These are phyloP conservation scores for Taiwanofungus camphoratus DNA, from an alignment of 1,284 basidiomycete species.

Conservation along the genomic window DNA sequence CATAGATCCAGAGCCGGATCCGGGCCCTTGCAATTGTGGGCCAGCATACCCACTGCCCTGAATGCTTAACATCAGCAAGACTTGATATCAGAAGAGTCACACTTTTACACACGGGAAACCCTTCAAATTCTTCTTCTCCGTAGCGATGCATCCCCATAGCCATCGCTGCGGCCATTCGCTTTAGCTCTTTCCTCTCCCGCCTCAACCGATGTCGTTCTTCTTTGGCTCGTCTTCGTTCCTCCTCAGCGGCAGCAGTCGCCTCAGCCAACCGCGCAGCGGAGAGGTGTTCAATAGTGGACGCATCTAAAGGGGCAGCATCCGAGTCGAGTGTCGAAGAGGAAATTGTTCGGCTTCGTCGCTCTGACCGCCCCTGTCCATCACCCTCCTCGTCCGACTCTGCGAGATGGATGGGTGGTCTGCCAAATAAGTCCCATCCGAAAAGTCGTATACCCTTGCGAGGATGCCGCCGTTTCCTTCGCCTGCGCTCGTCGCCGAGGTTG, in stretches of 20 bases:
- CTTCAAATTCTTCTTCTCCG: conserved; percentile 42
- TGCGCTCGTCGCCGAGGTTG: conserved; percentile 40
- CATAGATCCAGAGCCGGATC: conserved; percentile 17
- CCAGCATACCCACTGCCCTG: conserved; percentile 28
- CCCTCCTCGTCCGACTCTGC: conserved; percentile 43
- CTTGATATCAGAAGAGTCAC: background rate
- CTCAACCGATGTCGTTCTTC: conserved; percentile 42
- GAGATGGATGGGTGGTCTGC: conserved; percentile 50
- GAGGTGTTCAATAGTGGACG: conserved; percentile 44
- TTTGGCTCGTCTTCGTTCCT: conserved; percentile 36
- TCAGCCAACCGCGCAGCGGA: conserved; percentile 33
- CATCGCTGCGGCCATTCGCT: conserved; percentile 34
- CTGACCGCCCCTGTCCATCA: conserved; percentile 13
- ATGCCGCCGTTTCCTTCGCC: conserved; percentile 30
- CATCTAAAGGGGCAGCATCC: conserved; percentile 58
- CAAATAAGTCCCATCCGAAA: conserved; percentile 63
- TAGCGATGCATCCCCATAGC: conserved; percentile 30
- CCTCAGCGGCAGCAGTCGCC: conserved; percentile 32
- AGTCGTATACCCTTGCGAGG: conserved; percentile 41
- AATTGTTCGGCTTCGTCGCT: no score
- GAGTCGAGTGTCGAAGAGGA: conserved; percentile 57
- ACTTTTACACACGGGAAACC: conserved; percentile 44
- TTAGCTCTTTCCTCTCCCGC: conserved; percentile 42
- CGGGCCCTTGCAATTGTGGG: conserved; percentile 13
- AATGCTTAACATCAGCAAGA: background rate